These are phyloP conservation scores for Pyricularia pennisetigena DNA, from an alignment of 2,329 filamentous ascomycete species.

Conservation along the genomic window DNA sequence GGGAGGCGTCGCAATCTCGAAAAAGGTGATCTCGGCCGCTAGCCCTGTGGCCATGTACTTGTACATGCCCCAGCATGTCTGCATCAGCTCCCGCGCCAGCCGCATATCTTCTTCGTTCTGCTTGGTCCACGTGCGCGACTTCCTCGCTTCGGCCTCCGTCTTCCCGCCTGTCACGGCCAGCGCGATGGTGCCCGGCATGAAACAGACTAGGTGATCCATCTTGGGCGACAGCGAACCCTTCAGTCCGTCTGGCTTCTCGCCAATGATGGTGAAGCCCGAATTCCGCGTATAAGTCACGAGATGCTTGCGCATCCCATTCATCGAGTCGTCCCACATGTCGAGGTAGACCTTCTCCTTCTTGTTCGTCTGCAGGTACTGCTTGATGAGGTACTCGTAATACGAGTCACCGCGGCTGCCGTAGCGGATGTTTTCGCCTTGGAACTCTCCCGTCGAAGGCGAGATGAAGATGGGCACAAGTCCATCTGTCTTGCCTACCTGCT, in stretches of 20 bases:
- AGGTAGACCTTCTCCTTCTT: slow-evolving; percentile 76
- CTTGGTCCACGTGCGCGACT: slow-evolving; percentile 61
- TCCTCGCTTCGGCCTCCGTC: slow-evolving; percentile 64
- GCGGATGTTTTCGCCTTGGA: slow-evolving; percentile 77
- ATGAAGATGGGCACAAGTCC: slow-evolving; percentile 91
- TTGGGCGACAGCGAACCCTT: slow-evolving; percentile 61
- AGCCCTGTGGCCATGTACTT: slow-evolving; percentile 80
- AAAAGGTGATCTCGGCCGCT: slow-evolving; percentile 92
- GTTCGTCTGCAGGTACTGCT: slow-evolving; percentile 93
- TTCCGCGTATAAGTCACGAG: slow-evolving; percentile 80
- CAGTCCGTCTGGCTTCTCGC: slow-evolving; percentile 72
- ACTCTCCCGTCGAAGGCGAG: slow-evolving; percentile 66
- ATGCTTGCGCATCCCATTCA: slow-evolving; percentile 81
- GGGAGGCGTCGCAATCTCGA: slow-evolving; percentile 64
- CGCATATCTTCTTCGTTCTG: slow-evolving; percentile 80
- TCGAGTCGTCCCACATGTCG: slow-evolving; percentile 85
- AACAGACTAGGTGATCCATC: slow-evolving; percentile 98
- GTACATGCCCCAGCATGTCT: slow-evolving; percentile 98
- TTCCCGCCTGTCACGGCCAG: slow-evolving; percentile 75
- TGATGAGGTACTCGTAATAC: slow-evolving; percentile 98
- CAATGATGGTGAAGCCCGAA: slow-evolving; percentile 78
- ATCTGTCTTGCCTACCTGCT: slow-evolving; percentile 67
- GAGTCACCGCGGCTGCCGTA: slow-evolving; percentile 91
- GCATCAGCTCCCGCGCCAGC: slow-evolving; percentile 82
- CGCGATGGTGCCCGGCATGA: slow-evolving; percentile 93